Percentiles rank a stretch among this genome's conserved stretches.
phyloP scores from a whole-genome alignment of 2,329 filamentous ascomycete species.

The Elsinoe perseae region DNA sequence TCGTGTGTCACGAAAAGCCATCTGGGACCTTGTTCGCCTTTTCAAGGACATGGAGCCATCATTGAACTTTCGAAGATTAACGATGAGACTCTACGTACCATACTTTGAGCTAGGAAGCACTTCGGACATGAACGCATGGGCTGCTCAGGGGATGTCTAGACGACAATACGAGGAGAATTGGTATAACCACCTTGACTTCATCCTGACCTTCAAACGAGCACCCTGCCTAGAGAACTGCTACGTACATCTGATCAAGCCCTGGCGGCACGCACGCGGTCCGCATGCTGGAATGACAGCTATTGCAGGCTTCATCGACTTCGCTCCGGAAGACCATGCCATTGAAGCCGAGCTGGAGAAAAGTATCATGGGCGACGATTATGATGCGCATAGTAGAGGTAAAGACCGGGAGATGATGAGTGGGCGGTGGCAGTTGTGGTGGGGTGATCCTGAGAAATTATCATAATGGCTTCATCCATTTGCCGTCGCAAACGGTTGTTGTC shows the following conservation, averaged over 20 bases:
- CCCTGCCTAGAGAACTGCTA: neutral
- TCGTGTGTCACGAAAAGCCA: neutral
- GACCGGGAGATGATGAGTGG: neutral
- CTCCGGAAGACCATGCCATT: neutral
- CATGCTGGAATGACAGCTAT: neutral
- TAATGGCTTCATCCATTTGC: too few relatives aligned
- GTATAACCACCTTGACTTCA: neutral
- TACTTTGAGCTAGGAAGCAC: neutral
- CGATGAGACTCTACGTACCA: neutral
- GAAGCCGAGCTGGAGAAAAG: neutral
- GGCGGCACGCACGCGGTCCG: neutral
- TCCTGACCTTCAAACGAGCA: neutral
- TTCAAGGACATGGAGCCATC: neutral
- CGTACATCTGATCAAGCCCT: neutral
- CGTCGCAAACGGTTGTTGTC: neutral
- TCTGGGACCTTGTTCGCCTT: neutral
- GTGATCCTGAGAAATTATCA: neutral
- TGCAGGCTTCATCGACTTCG: neutral
- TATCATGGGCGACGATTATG: neutral
- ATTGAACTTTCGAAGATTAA: neutral
- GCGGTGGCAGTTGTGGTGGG: neutral
- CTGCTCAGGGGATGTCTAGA: neutral
- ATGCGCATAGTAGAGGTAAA: neutral
- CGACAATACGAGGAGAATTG: neutral
- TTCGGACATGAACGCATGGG: neutral